These are phyloP conservation scores for Ophiosphaerella narmari DNA, from an alignment of 2,329 filamentous ascomycete genomes.

Conservation along the genomic window DNA sequence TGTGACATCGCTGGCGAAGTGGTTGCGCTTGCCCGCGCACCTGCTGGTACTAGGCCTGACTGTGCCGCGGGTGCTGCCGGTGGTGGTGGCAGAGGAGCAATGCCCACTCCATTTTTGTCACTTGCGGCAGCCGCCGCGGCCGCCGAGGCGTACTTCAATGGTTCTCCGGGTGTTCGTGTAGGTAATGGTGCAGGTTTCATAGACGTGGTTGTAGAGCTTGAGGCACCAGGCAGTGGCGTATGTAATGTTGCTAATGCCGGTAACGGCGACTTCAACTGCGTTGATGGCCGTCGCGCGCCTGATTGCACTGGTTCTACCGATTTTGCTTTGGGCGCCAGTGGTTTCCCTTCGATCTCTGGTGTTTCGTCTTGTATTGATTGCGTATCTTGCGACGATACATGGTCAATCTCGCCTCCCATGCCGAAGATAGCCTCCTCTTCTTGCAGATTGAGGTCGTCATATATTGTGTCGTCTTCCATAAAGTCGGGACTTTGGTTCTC, in stretches of 20 bases:
- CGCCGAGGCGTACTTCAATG: slow-evolving; percentile 94
- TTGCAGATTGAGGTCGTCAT: slow-evolving; percentile 89
- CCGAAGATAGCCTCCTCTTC: slow-evolving; percentile 91
- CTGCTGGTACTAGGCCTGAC: slow-evolving; percentile 52
- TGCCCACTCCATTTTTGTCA: slow-evolving; percentile 86
- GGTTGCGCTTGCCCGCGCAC: slow-evolving; percentile 61
- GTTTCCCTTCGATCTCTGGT: slow-evolving; percentile 62
- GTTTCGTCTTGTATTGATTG: slow-evolving; percentile 89
- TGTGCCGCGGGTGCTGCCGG: slow-evolving; percentile 61
- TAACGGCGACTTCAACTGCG: slow-evolving; percentile 89
- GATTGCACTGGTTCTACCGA: slow-evolving; percentile 63
- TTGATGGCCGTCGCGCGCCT: slow-evolving; percentile 73
- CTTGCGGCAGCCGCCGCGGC: slow-evolving; percentile 90
- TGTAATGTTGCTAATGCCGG: slow-evolving; percentile 92
- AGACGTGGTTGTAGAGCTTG: slow-evolving; percentile 62
- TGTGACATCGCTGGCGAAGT: slow-evolving; percentile 55
- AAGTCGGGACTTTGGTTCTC: slow-evolving; percentile 88
- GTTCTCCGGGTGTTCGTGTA: slow-evolving; percentile 82
- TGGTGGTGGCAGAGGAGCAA: slow-evolving; percentile 89
- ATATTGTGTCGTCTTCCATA: slow-evolving; percentile 91
- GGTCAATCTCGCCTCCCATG: slow-evolving; percentile 78
- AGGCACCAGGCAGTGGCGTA: slow-evolving; percentile 66
- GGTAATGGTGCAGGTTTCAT: slow-evolving; percentile 96
- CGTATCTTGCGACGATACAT: slow-evolving; percentile 90
- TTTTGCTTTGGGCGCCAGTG: slow-evolving; percentile 58